A percentile compares a stretch with the other conserved stretches of the same genome.
phyloP scores from a whole-genome alignment of 1,284 basidiomycete genomes.

The Ustilago esculenta region DNA sequence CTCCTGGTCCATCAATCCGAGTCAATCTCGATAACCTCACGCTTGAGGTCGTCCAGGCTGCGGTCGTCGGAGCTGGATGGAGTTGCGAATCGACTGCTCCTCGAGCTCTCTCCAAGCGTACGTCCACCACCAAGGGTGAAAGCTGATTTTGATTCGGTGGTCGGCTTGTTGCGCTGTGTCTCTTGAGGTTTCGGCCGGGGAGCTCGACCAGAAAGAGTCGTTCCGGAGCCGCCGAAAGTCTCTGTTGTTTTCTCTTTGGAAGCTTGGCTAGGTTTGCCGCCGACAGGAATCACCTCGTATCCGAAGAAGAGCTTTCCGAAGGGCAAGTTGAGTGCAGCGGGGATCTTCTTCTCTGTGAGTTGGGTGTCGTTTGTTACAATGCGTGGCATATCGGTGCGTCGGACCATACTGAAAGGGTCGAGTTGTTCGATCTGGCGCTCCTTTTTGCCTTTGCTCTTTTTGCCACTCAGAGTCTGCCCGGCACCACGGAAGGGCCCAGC shows the following conservation, averaged over 20 bases:
- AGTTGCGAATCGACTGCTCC: conserved; percentile 39
- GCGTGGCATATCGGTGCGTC: conserved; percentile 72
- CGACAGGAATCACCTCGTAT: conserved; percentile 60
- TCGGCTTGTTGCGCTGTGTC: conserved; percentile 15
- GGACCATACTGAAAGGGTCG: conserved; percentile 60
- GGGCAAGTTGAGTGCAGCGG: conserved; percentile 87
- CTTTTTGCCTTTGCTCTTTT: conserved; percentile 64
- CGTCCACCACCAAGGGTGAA: conserved; percentile 37
- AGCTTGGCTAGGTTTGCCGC: conserved; percentile 37
- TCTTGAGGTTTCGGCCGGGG: conserved; percentile 20
- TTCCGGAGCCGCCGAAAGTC: conserved; percentile 29
- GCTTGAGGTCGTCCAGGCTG: conserved; percentile 29
- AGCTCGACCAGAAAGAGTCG: conserved; percentile 36
- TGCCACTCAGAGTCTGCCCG: conserved; percentile 64
- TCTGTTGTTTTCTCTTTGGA: conserved; percentile 14
- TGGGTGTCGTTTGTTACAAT: conserved; percentile 83
- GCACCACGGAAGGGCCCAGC: conserved; percentile 57
- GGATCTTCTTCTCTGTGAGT: conserved; percentile 80
- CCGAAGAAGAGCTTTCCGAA: conserved; percentile 73
- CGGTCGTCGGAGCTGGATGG: conserved; percentile 26
- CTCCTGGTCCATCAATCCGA: conserved; percentile 42
- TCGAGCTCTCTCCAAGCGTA: conserved; percentile 28
- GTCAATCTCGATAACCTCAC: conserved; percentile 58
- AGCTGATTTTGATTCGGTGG: conserved; percentile 5
- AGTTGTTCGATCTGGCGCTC: conserved; percentile 62